A percentile compares a stretch with the other conserved stretches of the same genome.
These are phyloP conservation scores for Trichoderma orchidacearum DNA, from an alignment of 495 filamentous ascomycete species.

Conservation along the genomic window DNA sequence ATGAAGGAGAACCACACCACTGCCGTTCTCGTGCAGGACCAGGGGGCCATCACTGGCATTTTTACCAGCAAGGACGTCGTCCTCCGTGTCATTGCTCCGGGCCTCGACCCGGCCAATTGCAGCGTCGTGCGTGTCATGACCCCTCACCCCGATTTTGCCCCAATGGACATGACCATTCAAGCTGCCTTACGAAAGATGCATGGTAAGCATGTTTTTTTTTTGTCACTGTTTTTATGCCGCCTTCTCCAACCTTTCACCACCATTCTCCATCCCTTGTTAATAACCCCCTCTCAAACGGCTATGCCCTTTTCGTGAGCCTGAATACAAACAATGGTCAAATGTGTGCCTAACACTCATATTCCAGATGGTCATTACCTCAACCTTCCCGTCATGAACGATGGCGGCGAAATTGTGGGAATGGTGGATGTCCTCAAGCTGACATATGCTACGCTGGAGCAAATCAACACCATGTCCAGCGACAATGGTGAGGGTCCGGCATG, in stretches of 20 bases:
- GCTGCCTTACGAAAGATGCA: slow-evolving; percentile 98
- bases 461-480: slow-evolving; percentile 51
- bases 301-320: neutral
- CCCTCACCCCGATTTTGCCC: slow-evolving; percentile 95
- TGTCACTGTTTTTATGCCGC: slow-evolving; percentile 1
- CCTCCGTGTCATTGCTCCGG: slow-evolving; percentile 92
- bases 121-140: slow-evolving; percentile 98
- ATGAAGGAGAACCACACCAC: slow-evolving; percentile 99
- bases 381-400: slow-evolving; percentile 94
- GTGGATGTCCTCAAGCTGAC: slow-evolving; percentile 96
- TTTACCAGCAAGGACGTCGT: slow-evolving; percentile 99
- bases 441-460: slow-evolving; percentile 95
- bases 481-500: slow-evolving; percentile 94
- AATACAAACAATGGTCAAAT: neutral
- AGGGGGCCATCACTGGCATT: slow-evolving; percentile 94
- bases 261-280: too few relatives aligned
- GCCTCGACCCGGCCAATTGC: slow-evolving; percentile 85
- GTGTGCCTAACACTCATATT: slow-evolving; percentile 1
- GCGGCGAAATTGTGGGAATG: slow-evolving; percentile 97
- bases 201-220: slow-evolving; percentile 38
- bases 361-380: slow-evolving; percentile 96
- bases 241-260: slow-evolving; percentile 4
- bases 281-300: too few relatives aligned
- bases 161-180: slow-evolving; percentile 98
- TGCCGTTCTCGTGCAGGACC: slow-evolving; percentile 89